Evolutionary conservation across 495 filamentous ascomycete species (phyloP).

Genomic region (Glarea lozoyensis): DNA sequence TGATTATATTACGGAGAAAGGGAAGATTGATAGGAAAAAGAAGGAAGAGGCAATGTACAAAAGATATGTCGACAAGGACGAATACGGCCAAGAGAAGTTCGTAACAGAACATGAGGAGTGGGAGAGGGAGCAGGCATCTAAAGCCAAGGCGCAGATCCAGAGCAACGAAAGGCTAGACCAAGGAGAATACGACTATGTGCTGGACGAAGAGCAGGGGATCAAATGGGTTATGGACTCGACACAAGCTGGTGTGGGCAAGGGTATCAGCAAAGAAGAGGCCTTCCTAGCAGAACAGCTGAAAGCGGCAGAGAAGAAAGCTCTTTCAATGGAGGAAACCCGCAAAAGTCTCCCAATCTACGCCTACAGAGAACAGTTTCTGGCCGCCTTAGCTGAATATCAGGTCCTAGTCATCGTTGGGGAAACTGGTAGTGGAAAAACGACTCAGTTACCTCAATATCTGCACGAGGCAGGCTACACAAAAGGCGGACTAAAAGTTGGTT

Average conservation of each 20-base stretch:
- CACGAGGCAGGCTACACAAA: conserved; percentile 91
- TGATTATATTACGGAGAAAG: conserved; percentile 88
- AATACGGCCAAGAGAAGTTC: conserved; percentile 80
- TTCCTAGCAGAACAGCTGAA: conserved; percentile 71
- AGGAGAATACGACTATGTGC: conserved; percentile 88
- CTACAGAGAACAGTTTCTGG: conserved; percentile 64
- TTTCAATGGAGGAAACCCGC: conserved; percentile 81
- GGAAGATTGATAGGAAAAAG: conserved; percentile 80
- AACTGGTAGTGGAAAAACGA: conserved; percentile 95
- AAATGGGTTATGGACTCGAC: conserved; percentile 73
- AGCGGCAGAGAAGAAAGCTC: conserved; percentile 76
- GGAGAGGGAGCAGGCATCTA: conserved; percentile 85
- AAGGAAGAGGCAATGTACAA: conserved; percentile 88
- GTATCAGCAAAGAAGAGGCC: conserved; percentile 68
- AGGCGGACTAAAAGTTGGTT: conserved; percentile 86
- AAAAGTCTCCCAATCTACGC: conserved; percentile 87
- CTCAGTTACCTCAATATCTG: conserved; percentile 91
- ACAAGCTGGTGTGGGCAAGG: conserved; percentile 57
- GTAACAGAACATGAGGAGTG: conserved; percentile 94
- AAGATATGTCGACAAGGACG: conserved; percentile 82
- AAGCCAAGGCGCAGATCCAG: conserved; percentile 81
- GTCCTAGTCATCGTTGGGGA: conserved; percentile 85
- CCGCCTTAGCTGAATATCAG: conserved; percentile 65
- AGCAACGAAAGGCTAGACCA: conserved; percentile 66
- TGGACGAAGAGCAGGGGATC: conserved; percentile 83